Conservation (phyloP, 2,329 filamentous ascomycete genomes). For the Fusarium proliferatum region DNA sequence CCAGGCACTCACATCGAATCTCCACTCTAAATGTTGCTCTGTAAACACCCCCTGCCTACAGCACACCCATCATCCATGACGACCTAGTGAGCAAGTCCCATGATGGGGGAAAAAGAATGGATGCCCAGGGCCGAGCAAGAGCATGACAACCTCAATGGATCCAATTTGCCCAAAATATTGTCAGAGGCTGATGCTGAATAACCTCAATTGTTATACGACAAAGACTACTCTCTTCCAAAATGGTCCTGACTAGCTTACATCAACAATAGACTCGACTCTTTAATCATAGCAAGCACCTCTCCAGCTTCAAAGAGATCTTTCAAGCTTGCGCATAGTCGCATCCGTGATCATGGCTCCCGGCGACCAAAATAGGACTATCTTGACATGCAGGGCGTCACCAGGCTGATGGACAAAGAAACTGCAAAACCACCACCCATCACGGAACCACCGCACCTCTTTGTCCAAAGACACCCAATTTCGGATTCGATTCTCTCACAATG, state of each 20-base stretch:
- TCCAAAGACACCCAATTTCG: slow-evolving; percentile 12
- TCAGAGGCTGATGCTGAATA: background rate
- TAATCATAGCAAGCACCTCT: slow-evolving; percentile 8
- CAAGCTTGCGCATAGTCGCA: background rate
- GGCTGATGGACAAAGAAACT: slow-evolving; percentile 34
- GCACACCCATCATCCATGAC: background rate
- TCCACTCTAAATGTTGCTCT: slow-evolving; percentile 18
- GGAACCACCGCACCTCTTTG: slow-evolving; percentile 24
- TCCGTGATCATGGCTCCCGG: background rate
- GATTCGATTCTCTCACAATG: slow-evolving; percentile 28
- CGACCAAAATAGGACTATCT: slow-evolving; percentile 22
- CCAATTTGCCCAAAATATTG: background rate
- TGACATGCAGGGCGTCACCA: background rate
- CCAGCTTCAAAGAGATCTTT: slow-evolving; percentile 28
- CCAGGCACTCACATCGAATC: slow-evolving; percentile 22
- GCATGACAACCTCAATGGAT: slow-evolving; percentile 9
- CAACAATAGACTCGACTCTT: slow-evolving; percentile 28
- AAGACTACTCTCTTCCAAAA: slow-evolving; percentile 10
- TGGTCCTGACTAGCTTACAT: slow-evolving; percentile 11
- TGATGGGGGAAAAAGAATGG: slow-evolving; percentile 14
- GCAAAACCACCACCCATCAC: slow-evolving; percentile 11
- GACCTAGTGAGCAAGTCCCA: slow-evolving; percentile 16
- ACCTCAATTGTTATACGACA: slow-evolving; percentile 14
- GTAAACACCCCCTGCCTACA: slow-evolving; percentile 7
- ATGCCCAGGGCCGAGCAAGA: background rate